phyloP scores from a whole-genome alignment of 495 filamentous ascomycete species.

The Penicillium soppii region DNA sequence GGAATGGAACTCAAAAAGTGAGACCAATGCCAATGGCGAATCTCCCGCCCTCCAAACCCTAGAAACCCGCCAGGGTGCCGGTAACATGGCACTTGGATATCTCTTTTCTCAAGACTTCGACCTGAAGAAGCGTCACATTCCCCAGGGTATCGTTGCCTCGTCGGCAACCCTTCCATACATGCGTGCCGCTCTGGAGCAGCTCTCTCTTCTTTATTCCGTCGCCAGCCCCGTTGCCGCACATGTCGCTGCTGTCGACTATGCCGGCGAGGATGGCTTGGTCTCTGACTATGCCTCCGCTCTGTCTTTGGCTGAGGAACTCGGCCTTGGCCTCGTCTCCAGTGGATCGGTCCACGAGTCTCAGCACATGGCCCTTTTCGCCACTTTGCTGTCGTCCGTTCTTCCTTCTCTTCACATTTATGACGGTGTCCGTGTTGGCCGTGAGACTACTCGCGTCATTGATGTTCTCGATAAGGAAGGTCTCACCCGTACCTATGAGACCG shows the following conservation, averaged over 20 bases:
- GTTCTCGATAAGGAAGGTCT: conserved; percentile 72
- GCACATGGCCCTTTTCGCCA: conserved; percentile 92
- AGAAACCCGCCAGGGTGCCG: conserved; percentile 86
- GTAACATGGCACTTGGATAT: conserved; percentile 90
- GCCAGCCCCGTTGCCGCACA: conserved; percentile 92
- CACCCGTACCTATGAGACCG: conserved; percentile 64
- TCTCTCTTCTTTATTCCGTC: conserved; percentile 82
- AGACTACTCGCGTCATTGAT: conserved; percentile 84
- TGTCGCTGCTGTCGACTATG: conserved; percentile 90
- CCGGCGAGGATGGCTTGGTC: conserved; percentile 68
- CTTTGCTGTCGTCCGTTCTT: conserved; percentile 72
- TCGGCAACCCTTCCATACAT: conserved; percentile 78
- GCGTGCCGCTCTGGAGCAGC: conserved; percentile 81
- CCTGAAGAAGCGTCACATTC: conserved; percentile 82
- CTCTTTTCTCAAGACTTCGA: conserved; percentile 96
- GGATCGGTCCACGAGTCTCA: conserved; percentile 86
- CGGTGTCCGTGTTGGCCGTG: conserved; percentile 79
- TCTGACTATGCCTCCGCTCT: conserved; percentile 84
- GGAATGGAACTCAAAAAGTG: conserved; percentile 64
- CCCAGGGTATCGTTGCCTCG: conserved; percentile 84
- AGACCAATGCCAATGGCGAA: conserved; percentile 79
- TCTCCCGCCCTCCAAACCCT: conserved; percentile 73
- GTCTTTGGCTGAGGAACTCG: conserved; percentile 84
- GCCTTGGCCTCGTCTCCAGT: conserved; percentile 81
- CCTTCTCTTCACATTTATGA: conserved; percentile 93